These are phyloP conservation scores for Halteria grandinella DNA, from an alignment of 73 alveolate species.

Conservation along the genomic window DNA sequence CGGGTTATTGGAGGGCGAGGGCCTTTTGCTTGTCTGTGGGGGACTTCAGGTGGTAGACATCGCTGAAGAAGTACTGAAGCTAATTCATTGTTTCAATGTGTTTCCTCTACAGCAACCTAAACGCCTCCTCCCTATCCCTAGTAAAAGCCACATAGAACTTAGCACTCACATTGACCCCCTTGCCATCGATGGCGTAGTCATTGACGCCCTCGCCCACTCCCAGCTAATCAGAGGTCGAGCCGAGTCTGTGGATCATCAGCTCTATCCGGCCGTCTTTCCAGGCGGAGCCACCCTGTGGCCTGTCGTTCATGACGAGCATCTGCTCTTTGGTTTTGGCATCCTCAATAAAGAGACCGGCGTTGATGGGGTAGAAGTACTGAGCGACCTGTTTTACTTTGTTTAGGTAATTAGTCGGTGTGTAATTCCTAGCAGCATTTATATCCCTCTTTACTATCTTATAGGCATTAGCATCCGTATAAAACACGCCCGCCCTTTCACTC, in stretches of 20 bases:
- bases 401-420: no score
- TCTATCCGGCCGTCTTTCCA: conserved; percentile 52
- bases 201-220: conserved; percentile 1
- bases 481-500: conserved; percentile 39
- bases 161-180: conserved; percentile 12
- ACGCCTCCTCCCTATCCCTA: background rate
- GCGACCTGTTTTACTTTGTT: no score
- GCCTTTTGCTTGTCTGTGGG: no score
- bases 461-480: conserved; percentile 73
- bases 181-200: background rate
- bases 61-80: no score
- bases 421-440: no score
- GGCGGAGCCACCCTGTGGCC: conserved; percentile 63
- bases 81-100: no score
- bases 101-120: background rate
- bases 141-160: conserved; percentile 3
- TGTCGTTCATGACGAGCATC: conserved; percentile 49
- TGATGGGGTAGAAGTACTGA: conserved; percentile 19
- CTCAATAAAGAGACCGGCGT: conserved; percentile 10
- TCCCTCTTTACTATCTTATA: conserved; percentile 51
- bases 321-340: background rate
- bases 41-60: no score
- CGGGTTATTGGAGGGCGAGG: no score
- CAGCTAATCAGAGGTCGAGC: conserved; percentile 16
- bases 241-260: conserved; percentile 56